Conservation (phyloP, 371 early-diverging fungal genomes). For the Mucor plumbeus region DNA sequence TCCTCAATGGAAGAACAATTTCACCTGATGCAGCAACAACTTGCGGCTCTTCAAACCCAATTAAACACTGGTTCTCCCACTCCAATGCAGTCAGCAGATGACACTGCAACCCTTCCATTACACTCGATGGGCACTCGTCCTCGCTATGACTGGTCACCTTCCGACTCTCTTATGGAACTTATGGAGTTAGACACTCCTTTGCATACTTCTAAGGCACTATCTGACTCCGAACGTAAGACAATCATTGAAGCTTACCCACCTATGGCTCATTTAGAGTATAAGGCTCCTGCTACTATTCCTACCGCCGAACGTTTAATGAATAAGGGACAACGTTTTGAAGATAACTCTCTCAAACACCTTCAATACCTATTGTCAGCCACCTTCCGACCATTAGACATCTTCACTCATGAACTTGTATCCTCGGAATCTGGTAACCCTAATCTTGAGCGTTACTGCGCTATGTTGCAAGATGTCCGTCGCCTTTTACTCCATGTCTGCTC, state of each 20-base stretch:
- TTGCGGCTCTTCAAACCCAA: conserved; percentile 14
- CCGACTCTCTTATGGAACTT: neutral
- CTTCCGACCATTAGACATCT: conserved; percentile 21
- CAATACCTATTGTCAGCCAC: conserved; percentile 23
- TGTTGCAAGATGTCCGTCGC: conserved; percentile 14
- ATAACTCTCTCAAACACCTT: conserved; percentile 14
- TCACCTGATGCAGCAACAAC: neutral
- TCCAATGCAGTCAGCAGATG: conserved; percentile 10
- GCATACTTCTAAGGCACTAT: neutral
- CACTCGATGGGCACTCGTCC: no score
- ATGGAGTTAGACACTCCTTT: conserved; percentile 10
- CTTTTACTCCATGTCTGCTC: conserved; percentile 13
- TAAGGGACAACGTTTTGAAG: conserved; percentile 19
- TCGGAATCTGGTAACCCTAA: neutral
- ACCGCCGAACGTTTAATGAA: conserved; percentile 15
- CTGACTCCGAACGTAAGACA: conserved; percentile 19
- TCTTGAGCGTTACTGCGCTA: neutral
- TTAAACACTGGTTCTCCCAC: neutral
- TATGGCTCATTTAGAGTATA: conserved; percentile 6
- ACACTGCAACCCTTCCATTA: no score
- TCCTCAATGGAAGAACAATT: conserved; percentile 7
- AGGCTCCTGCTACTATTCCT: conserved; percentile 22
- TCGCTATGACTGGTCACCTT: conserved; percentile 26
- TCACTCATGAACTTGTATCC: conserved; percentile 9
- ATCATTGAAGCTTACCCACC: conserved; percentile 23